Conservation (phyloP, 2,329 filamentous ascomycete genomes). For the Penicillium sp. region DNA sequence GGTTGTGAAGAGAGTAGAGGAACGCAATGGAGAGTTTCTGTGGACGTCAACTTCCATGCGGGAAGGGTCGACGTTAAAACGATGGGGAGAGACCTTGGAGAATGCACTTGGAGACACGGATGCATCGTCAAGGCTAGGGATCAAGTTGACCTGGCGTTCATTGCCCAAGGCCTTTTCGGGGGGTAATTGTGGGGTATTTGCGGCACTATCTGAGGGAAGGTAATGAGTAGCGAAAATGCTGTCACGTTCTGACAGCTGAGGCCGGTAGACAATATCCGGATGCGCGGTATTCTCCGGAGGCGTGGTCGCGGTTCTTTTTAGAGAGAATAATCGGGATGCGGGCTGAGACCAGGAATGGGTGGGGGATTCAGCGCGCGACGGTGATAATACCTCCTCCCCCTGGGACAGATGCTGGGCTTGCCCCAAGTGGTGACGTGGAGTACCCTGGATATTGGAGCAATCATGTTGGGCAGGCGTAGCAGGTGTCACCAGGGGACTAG, state of each 20-base stretch:
- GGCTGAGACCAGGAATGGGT: slow-evolving; percentile 37
- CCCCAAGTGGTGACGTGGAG: slow-evolving; percentile 36
- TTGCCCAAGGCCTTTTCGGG: slow-evolving; percentile 30
- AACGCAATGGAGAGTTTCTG: slow-evolving; percentile 31
- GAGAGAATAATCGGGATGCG: slow-evolving; percentile 27
- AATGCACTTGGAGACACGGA: slow-evolving; percentile 28
- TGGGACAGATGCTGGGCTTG: slow-evolving; percentile 32
- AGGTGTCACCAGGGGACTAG: slow-evolving; percentile 48
- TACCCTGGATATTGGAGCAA: slow-evolving; percentile 32
- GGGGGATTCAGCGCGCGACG: slow-evolving; percentile 38
- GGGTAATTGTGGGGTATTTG: slow-evolving; percentile 38
- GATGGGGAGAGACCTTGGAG: slow-evolving; percentile 32
- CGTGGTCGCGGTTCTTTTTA: slow-evolving; percentile 38
- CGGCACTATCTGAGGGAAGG: slow-evolving; percentile 50
- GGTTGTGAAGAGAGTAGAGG: slow-evolving; percentile 28
- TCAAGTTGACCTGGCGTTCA: slow-evolving; percentile 34
- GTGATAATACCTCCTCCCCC: slow-evolving; percentile 30
- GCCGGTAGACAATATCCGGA: slow-evolving; percentile 34
- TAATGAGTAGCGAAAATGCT: slow-evolving; percentile 65
- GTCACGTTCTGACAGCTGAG: slow-evolving; percentile 61
- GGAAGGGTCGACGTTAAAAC: slow-evolving; percentile 29
- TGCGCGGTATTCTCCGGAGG: slow-evolving; percentile 30
- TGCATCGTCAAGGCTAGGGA: slow-evolving; percentile 31
- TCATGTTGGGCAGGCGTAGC: slow-evolving; percentile 40
- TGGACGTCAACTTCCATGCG: slow-evolving; percentile 40